Evolutionary conservation across 2,329 filamentous ascomycete genomes (phyloP), one percentile per base, ranked within the genome.

Genomic region (Aspergillus tamarii): DNA sequence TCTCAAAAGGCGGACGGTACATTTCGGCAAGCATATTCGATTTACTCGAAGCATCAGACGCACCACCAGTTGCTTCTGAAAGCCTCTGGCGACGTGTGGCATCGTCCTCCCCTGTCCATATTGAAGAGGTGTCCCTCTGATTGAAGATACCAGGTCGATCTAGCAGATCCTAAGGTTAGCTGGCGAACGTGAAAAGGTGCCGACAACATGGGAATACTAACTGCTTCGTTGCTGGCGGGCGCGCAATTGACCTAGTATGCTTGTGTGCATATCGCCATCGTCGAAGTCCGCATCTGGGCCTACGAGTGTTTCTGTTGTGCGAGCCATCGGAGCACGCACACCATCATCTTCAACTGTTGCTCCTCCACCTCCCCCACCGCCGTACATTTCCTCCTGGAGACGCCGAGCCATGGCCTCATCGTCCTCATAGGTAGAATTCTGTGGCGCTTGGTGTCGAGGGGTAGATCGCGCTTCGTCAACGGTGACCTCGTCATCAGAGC

Each of bases 371-470:
- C 64, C 85, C 57, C 86, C 67, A 26, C 66, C 85, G 59, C 86
- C 85, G 72, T 97, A 98, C 74, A 97, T 86, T 78, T 99, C 93
- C 73, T 99, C 91, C 77, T 99, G 95, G 64, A 99, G 78, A 62
- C 92, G 88, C 76, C 94, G 88, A 8, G 95, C 95, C 89, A 98
- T 94, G 50, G 92, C 94, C 59, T 93, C 94, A 73, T 99, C 95
- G 72, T 97, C 93, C 67, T 97, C 94, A 68, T 91, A 87, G 59
- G 72, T 88, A 83, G 77, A 79, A 36, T 78, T 80, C 50, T 67
- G 61, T 11, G 80, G 80, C 45, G 84, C 79, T 61, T 28, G 70
- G 65, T 64, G 63, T 48, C 66, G 67, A n/a, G 72, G 73, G 30
- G 76, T 68, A 55, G 68, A 67, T 66, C 67, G 68, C 60, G 69